Conservation (phyloP, 129 eudicot genomes). For the Helianthus tuberosus region DNA sequence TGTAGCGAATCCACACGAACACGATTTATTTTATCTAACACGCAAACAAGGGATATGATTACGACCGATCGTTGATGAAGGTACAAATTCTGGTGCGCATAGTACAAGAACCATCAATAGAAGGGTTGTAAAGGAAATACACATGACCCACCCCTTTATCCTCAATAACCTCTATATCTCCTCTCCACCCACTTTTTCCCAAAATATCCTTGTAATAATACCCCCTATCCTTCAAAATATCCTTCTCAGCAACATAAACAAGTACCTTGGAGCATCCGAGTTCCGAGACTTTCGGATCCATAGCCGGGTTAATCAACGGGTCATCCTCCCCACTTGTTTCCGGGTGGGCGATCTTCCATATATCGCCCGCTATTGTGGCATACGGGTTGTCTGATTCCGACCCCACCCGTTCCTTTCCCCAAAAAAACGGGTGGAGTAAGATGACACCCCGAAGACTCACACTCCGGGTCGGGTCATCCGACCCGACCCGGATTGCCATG, state of each 20-base stretch:
- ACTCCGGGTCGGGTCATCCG: not conserved
- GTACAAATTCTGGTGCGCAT: constrained; percentile 24
- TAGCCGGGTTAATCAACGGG: constrained; percentile 36
- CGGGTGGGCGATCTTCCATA: constrained; percentile 24
- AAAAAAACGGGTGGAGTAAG: constrained; percentile 58
- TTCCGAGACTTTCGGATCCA: constrained; percentile 27
- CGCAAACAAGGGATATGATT: not conserved
- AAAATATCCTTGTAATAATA: constrained; percentile 14
- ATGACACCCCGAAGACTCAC: constrained; percentile 35
- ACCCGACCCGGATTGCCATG: constrained; percentile 10
- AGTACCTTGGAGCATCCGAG: constrained; percentile 24
- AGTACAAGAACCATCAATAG: not conserved
- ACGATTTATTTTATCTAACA: no score
- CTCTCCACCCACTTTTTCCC: constrained; percentile 16
- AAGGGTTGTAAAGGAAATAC: not conserved
- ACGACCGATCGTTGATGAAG: constrained; percentile 7
- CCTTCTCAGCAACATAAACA: constrained; percentile 25
- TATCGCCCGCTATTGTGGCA: not conserved
- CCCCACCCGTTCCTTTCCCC: constrained; percentile 44
- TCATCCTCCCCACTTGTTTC: constrained; percentile 33
- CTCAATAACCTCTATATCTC: constrained; percentile 10
- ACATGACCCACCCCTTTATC: constrained; percentile 29
- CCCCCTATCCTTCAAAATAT: constrained; percentile 32
- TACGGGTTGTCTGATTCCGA: not conserved
- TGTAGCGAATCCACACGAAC: no score